Evolutionary conservation across 805 yeast genomes (phyloP).

Genomic region (Jamesozyma hellenica): DNA sequence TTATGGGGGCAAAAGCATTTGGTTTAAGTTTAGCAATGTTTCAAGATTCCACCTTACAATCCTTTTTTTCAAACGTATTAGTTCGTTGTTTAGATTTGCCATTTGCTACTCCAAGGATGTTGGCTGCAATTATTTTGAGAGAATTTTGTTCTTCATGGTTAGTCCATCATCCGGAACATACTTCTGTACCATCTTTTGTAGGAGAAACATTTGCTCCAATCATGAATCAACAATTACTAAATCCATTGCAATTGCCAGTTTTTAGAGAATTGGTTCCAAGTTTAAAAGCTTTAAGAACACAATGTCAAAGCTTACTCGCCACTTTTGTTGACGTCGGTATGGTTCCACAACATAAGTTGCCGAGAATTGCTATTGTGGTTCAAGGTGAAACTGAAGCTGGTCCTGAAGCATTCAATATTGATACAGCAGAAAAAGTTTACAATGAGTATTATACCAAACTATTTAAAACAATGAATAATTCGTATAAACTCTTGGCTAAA

Average conservation of each 20-base stretch:
- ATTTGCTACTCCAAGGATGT: constrained; percentile 73
- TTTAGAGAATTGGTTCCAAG: constrained; percentile 77
- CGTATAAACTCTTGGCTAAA: constrained; percentile 58
- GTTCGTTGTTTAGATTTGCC: constrained; percentile 42
- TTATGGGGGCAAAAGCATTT: constrained; percentile 63
- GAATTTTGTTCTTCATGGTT: constrained; percentile 43
- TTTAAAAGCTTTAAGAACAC: constrained; percentile 73
- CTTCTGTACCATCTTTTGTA: constrained; percentile 23
- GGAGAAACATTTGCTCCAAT: constrained; percentile 26
- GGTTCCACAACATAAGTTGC: constrained; percentile 58
- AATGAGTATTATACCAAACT: constrained; percentile 58
- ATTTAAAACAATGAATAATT: constrained; percentile 50
- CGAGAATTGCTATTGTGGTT: constrained; percentile 78
- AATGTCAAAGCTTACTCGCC: constrained; percentile 72
- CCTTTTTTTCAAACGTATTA: constrained; percentile 32
- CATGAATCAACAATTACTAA: constrained; percentile 30
- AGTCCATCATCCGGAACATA: constrained; percentile 6
- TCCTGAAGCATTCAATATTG: constrained; percentile 79
- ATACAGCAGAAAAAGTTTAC: constrained; percentile 61
- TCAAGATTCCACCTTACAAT: constrained; percentile 31
- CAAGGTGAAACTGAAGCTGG: constrained; percentile 94
- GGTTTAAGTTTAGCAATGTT: constrained; percentile 55
- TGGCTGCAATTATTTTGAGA: constrained; percentile 58
- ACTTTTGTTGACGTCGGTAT: constrained; percentile 72
- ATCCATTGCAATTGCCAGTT: constrained; percentile 38